Conservation (phyloP, 768 basidiomycete genomes). For the Hygrocybe punicea region DNA sequence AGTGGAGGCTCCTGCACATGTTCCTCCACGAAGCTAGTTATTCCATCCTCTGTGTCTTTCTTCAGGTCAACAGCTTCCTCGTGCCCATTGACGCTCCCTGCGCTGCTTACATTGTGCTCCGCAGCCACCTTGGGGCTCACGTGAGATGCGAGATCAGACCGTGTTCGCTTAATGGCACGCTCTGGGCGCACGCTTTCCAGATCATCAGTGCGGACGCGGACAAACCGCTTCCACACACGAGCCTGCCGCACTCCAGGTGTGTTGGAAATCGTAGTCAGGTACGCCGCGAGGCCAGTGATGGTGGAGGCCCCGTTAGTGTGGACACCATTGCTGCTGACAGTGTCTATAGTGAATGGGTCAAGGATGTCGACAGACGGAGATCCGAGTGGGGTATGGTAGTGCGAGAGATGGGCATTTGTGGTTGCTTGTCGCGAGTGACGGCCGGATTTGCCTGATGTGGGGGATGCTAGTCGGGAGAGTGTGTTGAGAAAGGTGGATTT, state of each 20-base stretch:
- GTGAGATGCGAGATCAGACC: constrained; percentile 81
- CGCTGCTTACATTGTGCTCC: constrained; percentile 7
- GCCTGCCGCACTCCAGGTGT: constrained; percentile 57
- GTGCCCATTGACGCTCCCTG: constrained; percentile 41
- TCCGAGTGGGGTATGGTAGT: constrained; percentile 44
- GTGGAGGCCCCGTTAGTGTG: constrained; percentile 45
- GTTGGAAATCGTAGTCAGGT: constrained; percentile 77
- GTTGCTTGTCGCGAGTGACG: constrained; percentile 38
- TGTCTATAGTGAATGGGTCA: constrained; percentile 56
- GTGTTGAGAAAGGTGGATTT: constrained; percentile 85
- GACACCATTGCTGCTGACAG: constrained; percentile 16
- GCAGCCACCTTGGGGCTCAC: constrained; percentile 26
- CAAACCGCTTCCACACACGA: constrained; percentile 80
- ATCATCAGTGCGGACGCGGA: constrained; percentile 82
- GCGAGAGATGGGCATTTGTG: constrained; percentile 30
- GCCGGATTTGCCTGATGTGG: constrained; percentile 52
- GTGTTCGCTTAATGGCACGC: constrained; percentile 81
- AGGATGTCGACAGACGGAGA: constrained; percentile 54
- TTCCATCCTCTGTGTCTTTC: constrained; percentile 8
- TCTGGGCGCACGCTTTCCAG: constrained; percentile 83
- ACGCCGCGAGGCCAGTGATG: constrained; percentile 69
- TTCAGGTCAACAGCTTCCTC: constrained; percentile 16
- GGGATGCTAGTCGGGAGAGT: constrained; percentile 77
- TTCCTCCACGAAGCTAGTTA: background rate
- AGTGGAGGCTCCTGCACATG: background rate